Evolutionary conservation across 2,329 filamentous ascomycete species (phyloP).

Genomic region (Stachybotrys echinatus): DNA sequence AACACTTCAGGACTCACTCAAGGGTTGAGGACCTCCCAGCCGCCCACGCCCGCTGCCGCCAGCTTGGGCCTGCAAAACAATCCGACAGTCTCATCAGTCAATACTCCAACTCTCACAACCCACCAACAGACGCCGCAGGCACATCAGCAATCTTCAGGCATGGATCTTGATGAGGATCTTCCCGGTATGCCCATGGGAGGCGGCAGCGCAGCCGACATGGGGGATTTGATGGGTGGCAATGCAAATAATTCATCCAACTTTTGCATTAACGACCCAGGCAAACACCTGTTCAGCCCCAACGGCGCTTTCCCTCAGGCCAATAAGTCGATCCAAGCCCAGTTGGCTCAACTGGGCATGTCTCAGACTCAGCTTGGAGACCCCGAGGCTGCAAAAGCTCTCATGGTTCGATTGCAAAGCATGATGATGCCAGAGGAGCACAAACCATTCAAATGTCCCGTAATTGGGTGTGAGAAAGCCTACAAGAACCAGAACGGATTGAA

Average conservation of each 20-base stretch:
- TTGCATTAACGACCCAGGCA: constrained; percentile 88
- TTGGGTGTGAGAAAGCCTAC: constrained; percentile 98
- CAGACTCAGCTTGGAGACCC: constrained; percentile 73
- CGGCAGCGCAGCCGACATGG: constrained; percentile 46
- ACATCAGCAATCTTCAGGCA: constrained; percentile 53
- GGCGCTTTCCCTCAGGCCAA: constrained; percentile 63
- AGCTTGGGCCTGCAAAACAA: constrained; percentile 83
- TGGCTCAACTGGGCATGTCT: constrained; percentile 69
- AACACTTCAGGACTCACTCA: constrained; percentile 72
- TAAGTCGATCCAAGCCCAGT: constrained; percentile 60
- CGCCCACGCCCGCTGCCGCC: constrained; percentile 74
- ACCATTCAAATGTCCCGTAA: constrained; percentile 95
- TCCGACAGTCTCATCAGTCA: constrained; percentile 93
- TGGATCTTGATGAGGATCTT: constrained; percentile 70
- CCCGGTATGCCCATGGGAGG: constrained; percentile 57
- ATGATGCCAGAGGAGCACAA: constrained; percentile 86
- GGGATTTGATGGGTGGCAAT: constrained; percentile 50
- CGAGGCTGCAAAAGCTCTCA: constrained; percentile 58
- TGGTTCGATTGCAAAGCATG: constrained; percentile 54
- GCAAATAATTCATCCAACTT: constrained; percentile 39
- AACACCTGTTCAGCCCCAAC: constrained; percentile 83
- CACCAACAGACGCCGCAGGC: constrained; percentile 57
- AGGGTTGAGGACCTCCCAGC: constrained; percentile 78
- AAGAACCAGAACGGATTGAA: constrained; percentile 99
- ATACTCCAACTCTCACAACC: constrained; percentile 84